These are phyloP conservation scores for Plicaturopsis crispa DNA, from an alignment of 768 basidiomycete genomes.

Conservation along the genomic window DNA sequence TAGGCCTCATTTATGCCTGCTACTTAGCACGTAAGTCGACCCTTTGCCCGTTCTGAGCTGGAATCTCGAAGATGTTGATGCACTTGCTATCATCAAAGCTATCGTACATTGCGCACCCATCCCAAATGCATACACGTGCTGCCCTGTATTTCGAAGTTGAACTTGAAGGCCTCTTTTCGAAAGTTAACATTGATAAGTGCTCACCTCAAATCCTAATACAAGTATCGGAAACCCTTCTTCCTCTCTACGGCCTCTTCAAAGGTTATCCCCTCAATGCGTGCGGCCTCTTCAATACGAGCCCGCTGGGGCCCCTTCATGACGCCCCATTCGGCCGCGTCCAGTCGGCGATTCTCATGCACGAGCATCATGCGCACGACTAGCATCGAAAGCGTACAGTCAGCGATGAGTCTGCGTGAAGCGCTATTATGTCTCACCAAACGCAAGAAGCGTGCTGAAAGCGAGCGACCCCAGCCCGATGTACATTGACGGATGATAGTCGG, in stretches of 20 bases:
- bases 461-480: constrained; percentile 34
- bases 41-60: too few species aligned
- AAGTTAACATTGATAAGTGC: too few species aligned
- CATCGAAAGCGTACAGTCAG: too few species aligned
- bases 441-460: constrained; percentile 20
- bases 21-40: too few species aligned
- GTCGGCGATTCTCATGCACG: constrained; percentile 39
- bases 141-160: too few species aligned
- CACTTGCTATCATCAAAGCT: too few species aligned
- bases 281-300: constrained; percentile 49
- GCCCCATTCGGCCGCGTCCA: constrained; percentile 40
- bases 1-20: too few species aligned
- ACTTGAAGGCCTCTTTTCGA: too few species aligned
- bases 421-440: constrained; percentile 28
- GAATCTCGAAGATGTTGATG: too few species aligned
- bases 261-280: constrained; percentile 49
- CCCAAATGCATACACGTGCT: too few species aligned
- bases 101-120: too few species aligned
- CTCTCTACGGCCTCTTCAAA: constrained; percentile 52
- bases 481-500: constrained; percentile 57
- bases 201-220: constrained; percentile 40
- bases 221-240: constrained; percentile 51
- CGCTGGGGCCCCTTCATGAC: constrained; percentile 36
- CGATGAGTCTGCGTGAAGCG: too few species aligned
- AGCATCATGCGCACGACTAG: constrained; percentile 38